A percentile compares a stretch with the other conserved stretches of the same genome.
Evolutionary conservation across 345 rosid species (phyloP).

Genomic region (Euphorbia lathyris): DNA sequence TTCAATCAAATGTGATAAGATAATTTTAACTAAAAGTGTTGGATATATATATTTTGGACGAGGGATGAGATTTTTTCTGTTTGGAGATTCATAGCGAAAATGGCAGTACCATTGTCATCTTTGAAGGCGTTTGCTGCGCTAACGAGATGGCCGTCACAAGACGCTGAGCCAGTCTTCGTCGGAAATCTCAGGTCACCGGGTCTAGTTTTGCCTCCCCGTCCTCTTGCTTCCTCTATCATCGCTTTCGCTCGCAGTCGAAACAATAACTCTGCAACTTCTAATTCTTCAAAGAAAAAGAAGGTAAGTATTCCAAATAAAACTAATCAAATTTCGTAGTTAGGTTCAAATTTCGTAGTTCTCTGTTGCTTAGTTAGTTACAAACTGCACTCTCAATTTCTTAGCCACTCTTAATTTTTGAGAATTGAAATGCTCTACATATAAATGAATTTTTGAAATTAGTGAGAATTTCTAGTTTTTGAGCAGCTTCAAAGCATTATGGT

Average conservation of each 20-base stretch:
- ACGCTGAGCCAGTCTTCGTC: slow-evolving; percentile 9
- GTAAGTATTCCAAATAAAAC: slow-evolving; percentile 16
- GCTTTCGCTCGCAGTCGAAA: slow-evolving; percentile 49
- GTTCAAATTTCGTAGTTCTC: background rate
- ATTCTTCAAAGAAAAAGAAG: slow-evolving; percentile 46
- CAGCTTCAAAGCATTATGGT: background rate
- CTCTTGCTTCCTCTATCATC: slow-evolving; percentile 27
- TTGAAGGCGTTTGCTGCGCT: slow-evolving; percentile 25
- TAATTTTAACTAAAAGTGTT: no score
- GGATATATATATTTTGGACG: no score
- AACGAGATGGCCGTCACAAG: slow-evolving; percentile 19
- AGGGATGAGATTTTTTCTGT: no score
- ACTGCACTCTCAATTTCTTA: background rate
- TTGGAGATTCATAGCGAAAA: slow-evolving; percentile 5
- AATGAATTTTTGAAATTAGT: background rate
- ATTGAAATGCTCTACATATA: no score
- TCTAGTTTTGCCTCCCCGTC: slow-evolving; percentile 32
- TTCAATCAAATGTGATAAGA: no score
- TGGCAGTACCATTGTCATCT: slow-evolving; percentile 50
- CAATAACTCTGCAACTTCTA: slow-evolving; percentile 22
- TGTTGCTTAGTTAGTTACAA: background rate
- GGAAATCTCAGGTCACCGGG: slow-evolving; percentile 14
- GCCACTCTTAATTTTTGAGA: background rate
- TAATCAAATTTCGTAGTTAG: no score
- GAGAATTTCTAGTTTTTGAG: background rate